phyloP scores from a whole-genome alignment of 371 early-diverging fungal species.

The Rhizopus sp. region DNA sequence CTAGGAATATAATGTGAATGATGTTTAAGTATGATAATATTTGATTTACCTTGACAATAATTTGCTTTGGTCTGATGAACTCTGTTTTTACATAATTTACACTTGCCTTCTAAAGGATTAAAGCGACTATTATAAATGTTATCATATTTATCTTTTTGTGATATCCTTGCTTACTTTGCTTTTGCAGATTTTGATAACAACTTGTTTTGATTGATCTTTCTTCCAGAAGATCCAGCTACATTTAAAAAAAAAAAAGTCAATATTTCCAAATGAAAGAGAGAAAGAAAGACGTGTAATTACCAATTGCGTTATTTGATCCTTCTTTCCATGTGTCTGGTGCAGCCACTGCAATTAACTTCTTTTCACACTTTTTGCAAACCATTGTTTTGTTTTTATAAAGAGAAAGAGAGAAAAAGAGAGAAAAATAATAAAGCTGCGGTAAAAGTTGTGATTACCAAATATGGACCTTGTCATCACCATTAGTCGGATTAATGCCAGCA shows the following conservation, averaged over 20 bases:
- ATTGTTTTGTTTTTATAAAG: conserved; percentile 25
- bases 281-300: conserved; percentile 23
- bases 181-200: conserved; percentile 64
- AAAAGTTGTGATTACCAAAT: too few relatives aligned
- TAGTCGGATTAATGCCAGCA: too few relatives aligned
- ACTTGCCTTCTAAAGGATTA: conserved; percentile 60
- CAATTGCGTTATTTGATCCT: conserved; percentile 58
- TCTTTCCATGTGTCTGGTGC: conserved; percentile 75
- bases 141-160: background rate
- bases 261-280: background rate
- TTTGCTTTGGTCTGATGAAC: conserved; percentile 65
- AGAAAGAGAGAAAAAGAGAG: conserved; percentile 1
- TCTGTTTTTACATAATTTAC: conserved; percentile 65
- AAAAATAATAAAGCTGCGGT: background rate
- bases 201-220: conserved; percentile 72
- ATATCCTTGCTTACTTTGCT: conserved; percentile 30
- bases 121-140: conserved; percentile 26
- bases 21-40: background rate
- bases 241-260: too few relatives aligned
- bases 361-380: conserved; percentile 73
- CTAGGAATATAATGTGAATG: conserved; percentile 22
- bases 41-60: conserved; percentile 67
- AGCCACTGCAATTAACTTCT: conserved; percentile 64
- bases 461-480: too few relatives aligned
- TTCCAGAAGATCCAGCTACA: conserved; percentile 49